A percentile compares a stretch with the other conserved stretches of the same genome.
Evolutionary conservation across 2,329 filamentous ascomycete species (phyloP).

Genomic region (Exophiala bonariae): DNA sequence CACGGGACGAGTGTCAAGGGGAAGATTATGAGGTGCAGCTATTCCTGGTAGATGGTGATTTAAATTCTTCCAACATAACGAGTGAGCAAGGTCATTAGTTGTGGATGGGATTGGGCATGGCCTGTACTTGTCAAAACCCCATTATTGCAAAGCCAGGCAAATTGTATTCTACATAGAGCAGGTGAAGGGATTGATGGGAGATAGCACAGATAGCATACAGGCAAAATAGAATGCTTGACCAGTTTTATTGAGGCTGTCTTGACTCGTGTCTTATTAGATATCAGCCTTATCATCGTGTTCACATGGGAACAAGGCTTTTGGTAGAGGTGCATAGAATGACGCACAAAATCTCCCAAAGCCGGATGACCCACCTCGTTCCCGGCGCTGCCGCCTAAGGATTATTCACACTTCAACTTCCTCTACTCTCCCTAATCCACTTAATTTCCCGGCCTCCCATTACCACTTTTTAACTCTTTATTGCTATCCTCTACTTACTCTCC

Average conservation of each 20-base stretch:
- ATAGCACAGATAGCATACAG: constrained; percentile 6
- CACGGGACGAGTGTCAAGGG: too few relatives aligned
- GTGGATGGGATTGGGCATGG: too few relatives aligned
- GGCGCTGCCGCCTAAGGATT: constrained; percentile 7
- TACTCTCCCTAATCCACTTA: not conserved
- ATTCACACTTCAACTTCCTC: not conserved
- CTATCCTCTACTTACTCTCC: constrained; percentile 1
- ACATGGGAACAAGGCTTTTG: too few relatives aligned
- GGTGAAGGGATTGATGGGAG: too few relatives aligned
- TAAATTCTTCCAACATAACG: not conserved
- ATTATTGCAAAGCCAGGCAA: not conserved
- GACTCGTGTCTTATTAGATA: too few relatives aligned
- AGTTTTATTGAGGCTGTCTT: too few relatives aligned
- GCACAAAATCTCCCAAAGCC: too few relatives aligned
- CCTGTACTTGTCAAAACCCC: too few relatives aligned
- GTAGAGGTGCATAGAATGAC: constrained; percentile 2
- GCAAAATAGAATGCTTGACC: constrained; percentile 16
- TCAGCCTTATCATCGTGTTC: too few relatives aligned
- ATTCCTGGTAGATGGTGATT: not conserved
- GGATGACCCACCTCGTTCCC: not conserved
- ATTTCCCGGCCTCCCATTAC: constrained; percentile 9
- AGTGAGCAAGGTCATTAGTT: too few relatives aligned
- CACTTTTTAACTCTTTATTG: constrained; percentile 1
- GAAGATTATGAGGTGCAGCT: too few relatives aligned
- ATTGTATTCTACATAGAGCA: constrained; percentile 25